These are phyloP conservation scores for Cyclotella baltica DNA, from an alignment of 108 stramenopile genomes.

Conservation along the genomic window DNA sequence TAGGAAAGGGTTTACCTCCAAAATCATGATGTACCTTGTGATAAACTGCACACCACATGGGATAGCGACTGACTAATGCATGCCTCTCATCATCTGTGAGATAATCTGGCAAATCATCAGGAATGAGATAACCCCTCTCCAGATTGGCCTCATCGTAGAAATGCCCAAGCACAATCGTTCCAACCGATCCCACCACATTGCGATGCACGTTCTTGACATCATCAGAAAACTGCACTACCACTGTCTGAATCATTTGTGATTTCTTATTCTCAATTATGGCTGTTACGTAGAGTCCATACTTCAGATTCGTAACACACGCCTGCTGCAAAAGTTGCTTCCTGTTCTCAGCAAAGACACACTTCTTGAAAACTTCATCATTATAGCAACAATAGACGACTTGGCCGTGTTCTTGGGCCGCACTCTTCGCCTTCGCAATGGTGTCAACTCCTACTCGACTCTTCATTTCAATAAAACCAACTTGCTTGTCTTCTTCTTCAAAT, in stretches of 20 bases:
- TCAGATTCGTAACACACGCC: no score
- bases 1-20: neutral
- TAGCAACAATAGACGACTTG: neutral
- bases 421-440: neutral
- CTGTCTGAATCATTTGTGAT: no score
- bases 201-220: neutral
- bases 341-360: no score
- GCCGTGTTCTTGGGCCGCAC: neutral
- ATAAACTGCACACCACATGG: neutral
- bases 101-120: slow-evolving; percentile 5
- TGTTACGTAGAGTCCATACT: no score
- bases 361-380: no score
- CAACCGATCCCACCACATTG: neutral
- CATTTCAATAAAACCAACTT: slow-evolving; percentile 8
- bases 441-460: neutral
- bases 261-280: no score
- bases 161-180: no score
- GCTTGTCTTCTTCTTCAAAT: neutral
- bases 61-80: no score
- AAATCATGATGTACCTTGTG: neutral
- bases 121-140: neutral
- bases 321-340: no score
- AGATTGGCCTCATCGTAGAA: neutral
- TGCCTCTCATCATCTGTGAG: neutral
- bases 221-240: no score